A percentile compares a stretch with the other conserved stretches of the same genome.
Conservation (phyloP, 1,284 basidiomycete genomes). For the Rhodofomes roseus region DNA sequence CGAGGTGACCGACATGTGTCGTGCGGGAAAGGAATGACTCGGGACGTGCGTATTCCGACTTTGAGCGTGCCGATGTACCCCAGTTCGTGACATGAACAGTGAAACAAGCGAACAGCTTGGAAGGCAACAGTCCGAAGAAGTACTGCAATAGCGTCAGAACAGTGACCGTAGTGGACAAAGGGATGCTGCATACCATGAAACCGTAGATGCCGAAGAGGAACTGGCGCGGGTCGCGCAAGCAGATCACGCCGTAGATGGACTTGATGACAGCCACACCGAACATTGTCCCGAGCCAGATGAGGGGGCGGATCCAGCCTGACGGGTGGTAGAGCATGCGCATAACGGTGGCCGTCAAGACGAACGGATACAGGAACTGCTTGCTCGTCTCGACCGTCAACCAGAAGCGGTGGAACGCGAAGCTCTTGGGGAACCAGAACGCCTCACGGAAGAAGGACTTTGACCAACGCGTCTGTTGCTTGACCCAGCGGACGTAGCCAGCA, state of each 20-base stretch:
- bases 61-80: conserved; percentile 21
- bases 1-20: conserved; percentile 20
- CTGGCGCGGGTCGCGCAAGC: conserved; percentile 12
- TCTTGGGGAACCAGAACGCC: conserved; percentile 20
- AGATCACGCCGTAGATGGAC: conserved; percentile 17
- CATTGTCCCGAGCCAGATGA: conserved; percentile 19
- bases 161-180: background rate
- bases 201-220: conserved; percentile 19
- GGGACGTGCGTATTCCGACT: conserved; percentile 16
- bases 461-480: conserved; percentile 25
- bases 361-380: conserved; percentile 21
- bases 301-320: conserved; percentile 11
- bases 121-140: conserved; percentile 21
- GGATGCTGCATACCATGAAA: conserved; percentile 13
- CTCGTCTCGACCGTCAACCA: conserved; percentile 23
- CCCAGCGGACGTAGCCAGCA: conserved; percentile 20
- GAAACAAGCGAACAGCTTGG: conserved; percentile 19
- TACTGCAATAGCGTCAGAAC: conserved; percentile 7
- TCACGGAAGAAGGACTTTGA: conserved; percentile 23
- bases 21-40: conserved; percentile 19
- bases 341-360: conserved; percentile 19
- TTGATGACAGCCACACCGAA: conserved; percentile 21
- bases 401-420: conserved; percentile 16
- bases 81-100: conserved; percentile 18
- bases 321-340: conserved; percentile 18